Evolutionary conservation across 257 asterid species (phyloP).

Genomic region (Rauvolfia tetraphylla): DNA sequence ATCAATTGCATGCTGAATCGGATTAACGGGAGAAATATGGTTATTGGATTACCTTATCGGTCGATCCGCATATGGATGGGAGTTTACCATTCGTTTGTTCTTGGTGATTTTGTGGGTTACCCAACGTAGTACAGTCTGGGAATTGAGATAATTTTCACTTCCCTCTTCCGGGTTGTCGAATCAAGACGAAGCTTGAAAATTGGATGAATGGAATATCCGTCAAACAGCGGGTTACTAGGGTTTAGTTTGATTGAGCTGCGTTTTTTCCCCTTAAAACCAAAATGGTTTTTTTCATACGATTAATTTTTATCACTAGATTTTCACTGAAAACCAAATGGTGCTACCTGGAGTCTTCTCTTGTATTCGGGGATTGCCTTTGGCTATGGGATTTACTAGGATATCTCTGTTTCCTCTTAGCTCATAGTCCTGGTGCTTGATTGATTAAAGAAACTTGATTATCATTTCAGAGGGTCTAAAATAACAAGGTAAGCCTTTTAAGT

Average conservation of each 20-base stretch:
- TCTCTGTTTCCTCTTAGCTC: not conserved
- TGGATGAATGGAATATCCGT: not conserved
- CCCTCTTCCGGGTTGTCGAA: not conserved
- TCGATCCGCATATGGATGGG: not conserved
- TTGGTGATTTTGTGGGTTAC: not conserved
- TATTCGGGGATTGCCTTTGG: not conserved
- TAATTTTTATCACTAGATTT: not conserved
- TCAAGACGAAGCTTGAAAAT: not conserved
- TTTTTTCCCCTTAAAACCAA: not conserved
- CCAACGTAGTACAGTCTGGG: not conserved
- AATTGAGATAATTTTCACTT: not conserved
- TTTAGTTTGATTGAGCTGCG: constrained; percentile 11
- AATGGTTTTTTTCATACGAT: not conserved
- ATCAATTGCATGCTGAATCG: not conserved
- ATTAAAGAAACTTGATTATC: not conserved
- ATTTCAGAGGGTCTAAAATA: not conserved
- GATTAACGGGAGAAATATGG: not conserved
- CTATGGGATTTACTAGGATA: not conserved
- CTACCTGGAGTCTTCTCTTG: no score
- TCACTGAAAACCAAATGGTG: not conserved
- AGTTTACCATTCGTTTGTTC: not conserved
- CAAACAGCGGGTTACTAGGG: not conserved
- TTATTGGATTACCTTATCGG: not conserved
- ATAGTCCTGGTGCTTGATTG: not conserved
- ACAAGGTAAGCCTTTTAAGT: not conserved